Evolutionary conservation across 805 yeast genomes (phyloP).

Genomic region (Hanseniaspora hatyaiensis): DNA sequence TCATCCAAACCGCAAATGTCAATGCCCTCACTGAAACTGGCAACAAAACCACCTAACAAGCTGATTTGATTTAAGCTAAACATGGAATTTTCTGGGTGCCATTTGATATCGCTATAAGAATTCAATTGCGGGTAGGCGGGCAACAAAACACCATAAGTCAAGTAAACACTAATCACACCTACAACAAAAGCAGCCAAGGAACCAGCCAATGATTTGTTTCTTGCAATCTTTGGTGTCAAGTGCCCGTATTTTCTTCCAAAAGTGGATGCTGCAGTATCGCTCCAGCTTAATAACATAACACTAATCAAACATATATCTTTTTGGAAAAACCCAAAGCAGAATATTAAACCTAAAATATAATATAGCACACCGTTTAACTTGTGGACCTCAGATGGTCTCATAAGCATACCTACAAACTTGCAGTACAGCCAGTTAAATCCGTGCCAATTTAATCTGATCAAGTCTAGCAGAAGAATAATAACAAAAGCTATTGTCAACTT

Average conservation of each 20-base stretch:
- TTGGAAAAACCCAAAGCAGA: conserved; percentile 58
- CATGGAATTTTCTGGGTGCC: conserved; percentile 51
- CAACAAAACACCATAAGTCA: conserved; percentile 61
- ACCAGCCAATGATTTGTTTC: conserved; percentile 80
- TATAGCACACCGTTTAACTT: conserved; percentile 75
- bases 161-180: conserved; percentile 55
- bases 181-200: conserved; percentile 70
- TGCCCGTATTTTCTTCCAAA: conserved; percentile 79
- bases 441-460: conserved; percentile 49
- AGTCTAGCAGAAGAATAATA: conserved; percentile 50
- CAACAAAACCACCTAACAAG: conserved; percentile 61
- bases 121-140: conserved; percentile 51
- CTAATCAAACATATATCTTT: conserved; percentile 74
- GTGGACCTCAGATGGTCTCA: conserved; percentile 71
- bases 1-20: conserved; percentile 73
- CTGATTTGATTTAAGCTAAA: conserved; percentile 46
- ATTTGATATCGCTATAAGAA: conserved; percentile 46
- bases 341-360: conserved; percentile 67
- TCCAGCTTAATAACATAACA: conserved; percentile 80
- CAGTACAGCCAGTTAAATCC: conserved; percentile 59
- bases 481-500: conserved; percentile 48
- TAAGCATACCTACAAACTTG: conserved; percentile 59
- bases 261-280: conserved; percentile 94
- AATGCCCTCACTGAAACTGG: conserved; percentile 77
- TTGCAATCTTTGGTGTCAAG: conserved; percentile 63